Evolutionary conservation across 2,329 filamentous ascomycete species (phyloP).

Genomic region (Akanthomyces dipterigenus): DNA sequence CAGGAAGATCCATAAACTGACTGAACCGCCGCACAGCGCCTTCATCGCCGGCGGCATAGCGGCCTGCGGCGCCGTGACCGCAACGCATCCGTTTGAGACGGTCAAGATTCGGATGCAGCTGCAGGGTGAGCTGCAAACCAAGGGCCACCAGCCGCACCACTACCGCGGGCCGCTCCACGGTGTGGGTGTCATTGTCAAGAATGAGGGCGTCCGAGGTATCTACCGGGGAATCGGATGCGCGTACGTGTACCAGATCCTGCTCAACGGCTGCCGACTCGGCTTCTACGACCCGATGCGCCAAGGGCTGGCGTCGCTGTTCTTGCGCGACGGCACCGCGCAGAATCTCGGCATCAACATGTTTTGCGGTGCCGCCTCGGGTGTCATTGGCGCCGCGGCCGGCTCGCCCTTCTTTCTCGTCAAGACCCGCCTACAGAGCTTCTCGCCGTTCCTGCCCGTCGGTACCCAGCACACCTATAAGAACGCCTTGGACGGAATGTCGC

Average conservation of each 20-base stretch:
- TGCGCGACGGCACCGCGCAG: constrained; percentile 68
- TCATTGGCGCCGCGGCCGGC: constrained; percentile 86
- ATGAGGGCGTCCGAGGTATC: constrained; percentile 80
- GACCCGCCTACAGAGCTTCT: constrained; percentile 90
- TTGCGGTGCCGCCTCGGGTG: constrained; percentile 79
- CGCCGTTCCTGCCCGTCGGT: constrained; percentile 84
- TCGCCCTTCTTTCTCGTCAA: constrained; percentile 98
- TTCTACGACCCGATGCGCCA: constrained; percentile 95
- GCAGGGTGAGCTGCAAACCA: constrained; percentile 88
- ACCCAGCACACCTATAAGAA: constrained; percentile 94
- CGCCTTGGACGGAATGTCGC: constrained; percentile 71
- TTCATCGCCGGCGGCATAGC: constrained; percentile 96
- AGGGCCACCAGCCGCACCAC: constrained; percentile 75
- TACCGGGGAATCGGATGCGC: constrained; percentile 87
- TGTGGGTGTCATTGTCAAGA: constrained; percentile 79
- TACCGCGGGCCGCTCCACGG: constrained; percentile 91
- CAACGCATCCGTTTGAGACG: constrained; percentile 96
- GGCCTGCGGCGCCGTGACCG: constrained; percentile 93
- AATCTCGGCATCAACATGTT: constrained; percentile 90
- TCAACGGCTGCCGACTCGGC: constrained; percentile 92
- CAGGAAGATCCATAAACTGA: background rate
- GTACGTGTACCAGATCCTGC: constrained; percentile 91
- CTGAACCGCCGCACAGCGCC: constrained; percentile 45
- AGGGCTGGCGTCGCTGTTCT: constrained; percentile 60
- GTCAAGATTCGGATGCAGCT: constrained; percentile 98